phyloP scores from a whole-genome alignment of 2,329 filamentous ascomycete genomes.

The Moelleriella libera region DNA sequence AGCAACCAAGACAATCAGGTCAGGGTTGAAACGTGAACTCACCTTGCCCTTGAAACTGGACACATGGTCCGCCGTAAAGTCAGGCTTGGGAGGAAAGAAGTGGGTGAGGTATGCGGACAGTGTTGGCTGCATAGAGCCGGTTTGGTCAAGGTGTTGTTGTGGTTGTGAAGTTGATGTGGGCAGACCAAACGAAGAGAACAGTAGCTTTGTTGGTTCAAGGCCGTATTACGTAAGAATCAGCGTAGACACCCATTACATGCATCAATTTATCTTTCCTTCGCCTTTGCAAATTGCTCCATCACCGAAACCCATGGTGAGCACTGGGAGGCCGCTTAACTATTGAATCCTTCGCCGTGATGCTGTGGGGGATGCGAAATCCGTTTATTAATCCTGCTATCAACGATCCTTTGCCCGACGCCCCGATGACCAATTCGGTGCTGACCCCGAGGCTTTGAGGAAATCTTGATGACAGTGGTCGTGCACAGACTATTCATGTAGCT shows the following conservation, averaged over 20 bases:
- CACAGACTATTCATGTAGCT: background rate
- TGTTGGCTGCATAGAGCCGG: background rate
- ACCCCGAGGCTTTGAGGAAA: background rate
- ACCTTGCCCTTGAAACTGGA: conserved; percentile 35
- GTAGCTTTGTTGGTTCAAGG: background rate
- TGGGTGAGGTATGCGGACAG: background rate
- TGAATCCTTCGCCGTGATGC: background rate
- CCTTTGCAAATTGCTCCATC: background rate
- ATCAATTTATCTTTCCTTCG: background rate
- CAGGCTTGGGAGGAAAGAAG: conserved; percentile 2
- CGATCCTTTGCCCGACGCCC: background rate
- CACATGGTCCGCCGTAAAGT: conserved; percentile 42
- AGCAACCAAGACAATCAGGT: background rate
- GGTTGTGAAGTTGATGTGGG: background rate
- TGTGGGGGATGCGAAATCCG: background rate
- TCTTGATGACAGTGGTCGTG: background rate
- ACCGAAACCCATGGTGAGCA: background rate
- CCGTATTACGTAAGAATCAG: background rate
- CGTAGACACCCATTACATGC: background rate
- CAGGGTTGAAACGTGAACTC: conserved; percentile 10
- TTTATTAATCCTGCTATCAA: background rate
- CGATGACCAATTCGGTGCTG: background rate
- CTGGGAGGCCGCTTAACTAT: background rate
- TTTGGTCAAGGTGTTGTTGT: background rate
- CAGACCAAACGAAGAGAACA: background rate